phyloP scores from a whole-genome alignment of 1,139 yeast species.

The Debaryomyces robertsiae region DNA sequence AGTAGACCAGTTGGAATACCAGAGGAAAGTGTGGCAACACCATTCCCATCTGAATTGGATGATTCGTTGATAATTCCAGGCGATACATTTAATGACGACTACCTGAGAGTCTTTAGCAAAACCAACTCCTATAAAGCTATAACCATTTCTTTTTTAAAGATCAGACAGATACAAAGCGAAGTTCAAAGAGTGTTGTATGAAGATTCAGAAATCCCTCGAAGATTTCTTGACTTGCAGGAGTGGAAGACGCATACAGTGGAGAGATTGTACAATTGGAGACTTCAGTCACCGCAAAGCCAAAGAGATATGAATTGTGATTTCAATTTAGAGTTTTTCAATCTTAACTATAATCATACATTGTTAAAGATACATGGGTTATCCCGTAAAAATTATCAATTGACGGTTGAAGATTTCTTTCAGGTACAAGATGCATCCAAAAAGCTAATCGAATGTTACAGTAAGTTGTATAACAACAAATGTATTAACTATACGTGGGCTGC shows the following conservation, averaged over 20 bases:
- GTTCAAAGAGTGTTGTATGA: slow-evolving; percentile 74
- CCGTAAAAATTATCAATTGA: slow-evolving; percentile 63
- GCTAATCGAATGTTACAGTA: slow-evolving; percentile 63
- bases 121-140: slow-evolving; percentile 67
- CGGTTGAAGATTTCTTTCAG: slow-evolving; percentile 53
- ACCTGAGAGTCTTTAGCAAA: slow-evolving; percentile 29
- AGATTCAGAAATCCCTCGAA: slow-evolving; percentile 68
- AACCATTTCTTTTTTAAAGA: slow-evolving; percentile 63
- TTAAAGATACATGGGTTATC: slow-evolving; percentile 75
- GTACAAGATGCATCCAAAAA: slow-evolving; percentile 69
- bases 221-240: slow-evolving; percentile 51
- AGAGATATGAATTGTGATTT: slow-evolving; percentile 74
- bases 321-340: slow-evolving; percentile 64
- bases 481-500: slow-evolving; percentile 94
- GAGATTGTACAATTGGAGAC: slow-evolving; percentile 63
- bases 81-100: slow-evolving; percentile 24
- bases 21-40: slow-evolving; percentile 64
- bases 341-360: slow-evolving; percentile 78
- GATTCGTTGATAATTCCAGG: slow-evolving; percentile 59
- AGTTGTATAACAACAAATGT: slow-evolving; percentile 54
- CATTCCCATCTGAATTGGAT: slow-evolving; percentile 73
- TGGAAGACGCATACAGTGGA: slow-evolving; percentile 60
- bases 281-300: slow-evolving; percentile 55
- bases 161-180: slow-evolving; percentile 76
- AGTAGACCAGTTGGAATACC: slow-evolving; percentile 78